Evolutionary conservation across 345 rosid genomes (phyloP), one percentile per base, ranked within the genome.

Genomic region (Pugionium cornutum): DNA sequence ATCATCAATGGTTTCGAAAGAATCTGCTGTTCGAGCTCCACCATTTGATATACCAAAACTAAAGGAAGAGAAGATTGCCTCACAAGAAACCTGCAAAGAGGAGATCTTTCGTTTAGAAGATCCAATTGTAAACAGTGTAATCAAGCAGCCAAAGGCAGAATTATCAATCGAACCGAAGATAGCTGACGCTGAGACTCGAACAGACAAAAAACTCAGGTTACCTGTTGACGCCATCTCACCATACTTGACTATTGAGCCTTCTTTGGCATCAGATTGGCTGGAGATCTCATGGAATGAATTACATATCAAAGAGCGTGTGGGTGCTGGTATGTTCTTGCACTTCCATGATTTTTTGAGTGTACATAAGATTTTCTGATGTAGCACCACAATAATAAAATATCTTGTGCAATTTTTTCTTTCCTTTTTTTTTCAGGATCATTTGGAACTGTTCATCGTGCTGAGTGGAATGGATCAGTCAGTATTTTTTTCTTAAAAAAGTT

Each of bases 361-460:
- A 2, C 45, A 9, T 34, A 36, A 7, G 9, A 10, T 4, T 27
- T 29, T 43, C 6, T 53, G 8, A 33, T 55, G 27, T 11, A 32
- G 58, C 27, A 40, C 70, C 39, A 9, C 39, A 11, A 25, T 40
- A 50, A 41, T 46, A 28, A 34, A 9, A 6, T 39, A 26, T 53
- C 49, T 36, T 62, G 4, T 35, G 31, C 33, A 40, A 34, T 34
- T 37, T 33, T 52, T 49, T 58, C 51, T 32, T 18, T 18, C 41
- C 43, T 27, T 45, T 2, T 37, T 37, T 37, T 66, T 73, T 44
- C 82, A 92, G 98, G 98, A 45, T 92, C 98, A 48, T 92, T 92
- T 80, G 94, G 97, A 69, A 92, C 94, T 11, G 98, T 92, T 75
- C 97, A 92, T 82, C 96, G 90, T 39, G 98, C 98, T 76, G 98